Base-by-base conservation (phyloP, 805 yeast species). In the Kodamaea restingae region DNA sequence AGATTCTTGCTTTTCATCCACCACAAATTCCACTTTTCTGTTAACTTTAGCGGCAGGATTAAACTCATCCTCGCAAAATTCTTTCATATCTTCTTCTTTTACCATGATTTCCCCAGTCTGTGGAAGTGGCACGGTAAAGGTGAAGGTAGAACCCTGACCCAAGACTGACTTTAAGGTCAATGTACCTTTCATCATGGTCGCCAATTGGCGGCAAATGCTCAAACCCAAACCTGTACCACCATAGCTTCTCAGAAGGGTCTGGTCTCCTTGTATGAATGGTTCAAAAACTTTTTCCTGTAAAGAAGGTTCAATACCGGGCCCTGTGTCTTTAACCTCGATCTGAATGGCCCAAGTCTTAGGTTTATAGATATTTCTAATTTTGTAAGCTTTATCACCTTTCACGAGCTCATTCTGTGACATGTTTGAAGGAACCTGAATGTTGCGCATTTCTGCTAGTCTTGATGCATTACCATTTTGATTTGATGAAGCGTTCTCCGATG, bases 191-290 rank as follows among this genome's bases (percentile, higher is more conserved):
- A 91, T 91, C 79, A 90, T 78, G 25, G 74, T 76, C 0, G 96
- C 96, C 43, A 93, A 74, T 60, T 91, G 97, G 43, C 87, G 72
- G 62, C 97, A 93, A 53, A 91, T 91, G 1, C 81, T 73, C 32
- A 91, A 72, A 1, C 98, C 98, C 35, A 91, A 69, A 2, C 98
- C 98, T 0, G 97, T 93, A 49, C 98, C 98, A 42, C 98, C 97
- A 55, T 84, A 82, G 41, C 90, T 86, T 54, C 95, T 73, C 4
- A 95, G 85, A 18, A 88, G 69, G 0, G 96, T 88, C 59, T 88
- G 96, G 55, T 91, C 98, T 38, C 98, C 98, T 64, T 91, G 98
- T 14, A 90, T 88, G 67, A 91, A 91, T 1, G 98, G 97, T 53
- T 93, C 97, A 60, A 91, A 91, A 1, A 91, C 95, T 44, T 84